Evolutionary conservation across 176 grass and related monocot species (phyloP).

Genomic region (Aechmea fasciata): DNA sequence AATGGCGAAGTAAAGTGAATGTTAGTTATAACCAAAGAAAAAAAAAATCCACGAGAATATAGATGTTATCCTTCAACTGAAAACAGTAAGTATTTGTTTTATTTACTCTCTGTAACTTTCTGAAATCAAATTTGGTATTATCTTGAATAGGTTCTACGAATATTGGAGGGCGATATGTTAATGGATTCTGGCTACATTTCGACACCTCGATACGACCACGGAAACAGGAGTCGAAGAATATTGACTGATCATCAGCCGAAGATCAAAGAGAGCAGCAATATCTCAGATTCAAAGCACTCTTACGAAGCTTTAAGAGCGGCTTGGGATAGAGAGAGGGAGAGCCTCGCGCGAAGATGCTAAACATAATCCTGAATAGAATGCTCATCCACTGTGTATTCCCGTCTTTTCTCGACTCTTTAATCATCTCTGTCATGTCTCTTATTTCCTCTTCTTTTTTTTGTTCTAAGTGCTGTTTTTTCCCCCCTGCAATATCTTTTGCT

Average conservation of each 20-base stretch:
- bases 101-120: not conserved
- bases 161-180: constrained; percentile 78
- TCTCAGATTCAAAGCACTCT: constrained; percentile 12
- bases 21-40: too few species aligned
- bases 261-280: constrained; percentile 31
- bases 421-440: not conserved
- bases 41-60: too few species aligned
- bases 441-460: not conserved
- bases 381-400: constrained; percentile 39
- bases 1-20: too few species aligned
- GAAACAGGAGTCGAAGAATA: constrained; percentile 54
- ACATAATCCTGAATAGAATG: not conserved
- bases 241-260: constrained; percentile 38
- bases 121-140: not conserved
- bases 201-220: constrained; percentile 47
- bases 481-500: constrained; percentile 24
- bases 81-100: too few species aligned
- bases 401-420: not conserved
- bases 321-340: constrained; percentile 63
- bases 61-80: too few species aligned
- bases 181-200: constrained; percentile 51
- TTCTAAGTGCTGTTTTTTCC: constrained; percentile 20
- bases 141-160: constrained; percentile 73
- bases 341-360: constrained; percentile 43
- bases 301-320: constrained; percentile 44